Percentiles rank a stretch among this genome's conserved stretches.
These are phyloP conservation scores for Leptoxyphium fumago DNA, from an alignment of 2,329 filamentous ascomycete genomes.

Conservation along the genomic window DNA sequence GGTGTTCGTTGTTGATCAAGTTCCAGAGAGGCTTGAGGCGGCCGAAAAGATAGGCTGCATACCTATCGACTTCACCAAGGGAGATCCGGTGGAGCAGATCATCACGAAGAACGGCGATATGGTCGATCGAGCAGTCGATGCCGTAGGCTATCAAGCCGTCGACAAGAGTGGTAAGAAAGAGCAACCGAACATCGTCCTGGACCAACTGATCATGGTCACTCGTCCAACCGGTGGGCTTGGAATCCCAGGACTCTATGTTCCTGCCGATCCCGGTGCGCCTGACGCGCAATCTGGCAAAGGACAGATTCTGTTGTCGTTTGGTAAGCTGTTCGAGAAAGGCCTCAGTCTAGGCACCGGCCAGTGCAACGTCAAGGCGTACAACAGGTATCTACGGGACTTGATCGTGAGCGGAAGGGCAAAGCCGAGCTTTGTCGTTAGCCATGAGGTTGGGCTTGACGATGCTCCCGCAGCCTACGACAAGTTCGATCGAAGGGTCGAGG, in stretches of 20 bases:
- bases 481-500: slow-evolving; percentile 51
- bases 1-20: slow-evolving; percentile 49
- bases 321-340: slow-evolving; percentile 55
- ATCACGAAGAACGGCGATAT: slow-evolving; percentile 42
- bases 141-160: slow-evolving; percentile 51
- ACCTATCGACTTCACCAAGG: slow-evolving; percentile 45
- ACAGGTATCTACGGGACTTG: slow-evolving; percentile 49
- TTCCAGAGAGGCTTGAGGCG: slow-evolving; percentile 42
- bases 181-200: slow-evolving; percentile 47
- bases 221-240: slow-evolving; percentile 46
- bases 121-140: slow-evolving; percentile 51
- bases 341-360: slow-evolving; percentile 47
- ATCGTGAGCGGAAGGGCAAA: slow-evolving; percentile 51
- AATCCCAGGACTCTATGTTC: slow-evolving; percentile 17
- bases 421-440: slow-evolving; percentile 51
- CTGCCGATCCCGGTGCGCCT: slow-evolving; percentile 46
- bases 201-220: slow-evolving; percentile 49
- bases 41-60: slow-evolving; percentile 49
- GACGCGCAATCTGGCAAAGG: slow-evolving; percentile 47
- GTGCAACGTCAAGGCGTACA: slow-evolving; percentile 56
- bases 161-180: slow-evolving; percentile 41
- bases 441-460: slow-evolving; percentile 49
- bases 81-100: slow-evolving; percentile 46
- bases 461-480: slow-evolving; percentile 44
- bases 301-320: slow-evolving; percentile 49